Evolutionary conservation across 1,284 basidiomycete genomes (phyloP).

Genomic region (Rhodotorula mucilaginosa): DNA sequence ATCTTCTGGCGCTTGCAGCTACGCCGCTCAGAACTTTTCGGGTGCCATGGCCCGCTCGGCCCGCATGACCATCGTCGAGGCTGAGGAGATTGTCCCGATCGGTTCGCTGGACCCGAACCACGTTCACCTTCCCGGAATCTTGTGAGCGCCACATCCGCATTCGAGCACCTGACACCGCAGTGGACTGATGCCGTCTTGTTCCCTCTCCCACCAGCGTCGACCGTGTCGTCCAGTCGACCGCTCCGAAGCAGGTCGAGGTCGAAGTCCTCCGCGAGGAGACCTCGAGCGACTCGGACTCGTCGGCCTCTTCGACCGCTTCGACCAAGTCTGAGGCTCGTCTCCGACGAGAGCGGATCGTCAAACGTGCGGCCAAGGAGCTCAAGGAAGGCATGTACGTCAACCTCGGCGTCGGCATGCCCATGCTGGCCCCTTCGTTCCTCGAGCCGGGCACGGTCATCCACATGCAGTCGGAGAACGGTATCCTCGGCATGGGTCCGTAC

Average conservation of each 20-base stretch:
- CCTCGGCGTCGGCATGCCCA: conserved; percentile 75
- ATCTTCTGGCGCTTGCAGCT: conserved; percentile 54
- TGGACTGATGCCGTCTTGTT: neutral
- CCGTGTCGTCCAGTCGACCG: conserved; percentile 52
- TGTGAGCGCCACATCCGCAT: conserved; percentile 3
- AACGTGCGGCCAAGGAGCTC: conserved; percentile 81
- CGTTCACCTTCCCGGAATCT: conserved; percentile 56
- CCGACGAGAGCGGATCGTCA: conserved; percentile 73
- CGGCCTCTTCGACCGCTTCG: conserved; percentile 17
- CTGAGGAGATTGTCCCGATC: conserved; percentile 85
- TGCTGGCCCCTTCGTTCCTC: conserved; percentile 79
- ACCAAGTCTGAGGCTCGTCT: conserved; percentile 57
- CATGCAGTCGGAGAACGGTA: conserved; percentile 93
- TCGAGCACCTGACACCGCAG: neutral
- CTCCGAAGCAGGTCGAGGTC: conserved; percentile 72
- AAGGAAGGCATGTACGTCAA: conserved; percentile 63
- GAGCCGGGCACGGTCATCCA: conserved; percentile 77
- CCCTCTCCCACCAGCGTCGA: conserved; percentile 28
- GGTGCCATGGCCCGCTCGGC: conserved; percentile 85
- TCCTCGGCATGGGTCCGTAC: conserved; percentile 92
- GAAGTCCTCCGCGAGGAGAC: conserved; percentile 29
- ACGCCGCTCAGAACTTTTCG: conserved; percentile 84
- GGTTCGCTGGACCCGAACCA: conserved; percentile 79
- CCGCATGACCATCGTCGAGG: conserved; percentile 87
- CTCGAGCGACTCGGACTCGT: conserved; percentile 16